Evolutionary conservation across 2,329 filamentous ascomycete species (phyloP), one percentile per base, ranked within the genome.

Genomic region (Penicillium oxalicum): DNA sequence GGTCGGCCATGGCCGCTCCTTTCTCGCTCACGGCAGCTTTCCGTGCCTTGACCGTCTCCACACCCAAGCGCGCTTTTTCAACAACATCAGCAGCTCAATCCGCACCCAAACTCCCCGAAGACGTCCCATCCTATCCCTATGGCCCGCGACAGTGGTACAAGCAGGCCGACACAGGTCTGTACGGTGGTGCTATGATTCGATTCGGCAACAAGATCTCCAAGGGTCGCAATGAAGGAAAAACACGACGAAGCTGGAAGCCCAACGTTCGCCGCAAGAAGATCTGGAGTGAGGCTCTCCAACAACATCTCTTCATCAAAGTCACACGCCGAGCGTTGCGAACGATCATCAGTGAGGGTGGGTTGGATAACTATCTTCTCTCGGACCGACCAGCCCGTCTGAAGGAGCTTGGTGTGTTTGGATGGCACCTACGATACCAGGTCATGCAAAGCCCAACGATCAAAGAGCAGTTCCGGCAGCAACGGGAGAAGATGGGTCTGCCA

Each of bases 281-380:
- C 9, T 68, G 63, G 49, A 74, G 71, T 43, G 68, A 74, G 13
- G 71, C 72, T 1, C 63, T 77, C 29, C 65, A 62, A 7, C 59
- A 70, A 39, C 61, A 69, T 13, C 59, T 77, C n/a, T 68, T 62
- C 44, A 65, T 77, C 45, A 75, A 74, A 52, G 68, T 76, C 29
- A 73, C 71, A 8, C 68, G 69, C 47, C 66, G 70, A 44, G 72
- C 73, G 28, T 54, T 76, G 58, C 63, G 74, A 44, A 76, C 74
- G 33, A 87, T 97, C 64, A 83, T 88, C 65, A 91, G 90, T 66
- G 82, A 86, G 53, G 91, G 91, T 51, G 90, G 93, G 6, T 77
- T 98, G 55, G 93, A 98, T 69, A 83, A 90, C 63, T 98, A 98
- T 72, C 76, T 98, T 40, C 76, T 95, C 37, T 90, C 89, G 58